Percentiles rank a stretch among this genome's conserved stretches.
These are phyloP conservation scores for Neurospora cerealis DNA, from an alignment of 495 filamentous ascomycete species.

Conservation along the genomic window DNA sequence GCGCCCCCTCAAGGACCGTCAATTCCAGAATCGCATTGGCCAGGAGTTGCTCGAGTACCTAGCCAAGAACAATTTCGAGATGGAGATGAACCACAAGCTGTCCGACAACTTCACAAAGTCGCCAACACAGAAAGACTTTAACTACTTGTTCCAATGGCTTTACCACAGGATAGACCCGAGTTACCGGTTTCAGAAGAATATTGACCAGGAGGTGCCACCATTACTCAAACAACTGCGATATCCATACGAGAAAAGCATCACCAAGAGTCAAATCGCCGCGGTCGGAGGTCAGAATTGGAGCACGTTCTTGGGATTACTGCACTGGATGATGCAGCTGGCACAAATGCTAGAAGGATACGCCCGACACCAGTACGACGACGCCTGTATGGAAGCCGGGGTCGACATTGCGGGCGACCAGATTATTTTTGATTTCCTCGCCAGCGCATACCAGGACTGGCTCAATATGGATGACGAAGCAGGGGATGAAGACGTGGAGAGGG, in stretches of 20 bases:
- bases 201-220: slow-evolving; percentile 86
- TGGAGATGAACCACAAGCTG: slow-evolving; percentile 90
- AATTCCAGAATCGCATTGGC: slow-evolving; percentile 70
- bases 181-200: slow-evolving; percentile 81
- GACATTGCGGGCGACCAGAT: slow-evolving; percentile 85
- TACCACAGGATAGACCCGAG: slow-evolving; percentile 90
- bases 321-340: slow-evolving; percentile 98
- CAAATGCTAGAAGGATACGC: slow-evolving; percentile 78
- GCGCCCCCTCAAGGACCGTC: slow-evolving; percentile 72
- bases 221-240: slow-evolving; percentile 89
- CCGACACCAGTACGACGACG: slow-evolving; percentile 71
- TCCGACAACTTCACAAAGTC: slow-evolving; percentile 78
- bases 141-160: slow-evolving; percentile 92
- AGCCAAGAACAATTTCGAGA: slow-evolving; percentile 83
- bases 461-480: slow-evolving; percentile 76
- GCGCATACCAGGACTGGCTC: slow-evolving; percentile 89
- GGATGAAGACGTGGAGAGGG: slow-evolving; percentile 66
- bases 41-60: slow-evolving; percentile 90
- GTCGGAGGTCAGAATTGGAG: slow-evolving; percentile 96
- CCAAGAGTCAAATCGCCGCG: slow-evolving; percentile 85
- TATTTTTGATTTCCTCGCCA: slow-evolving; percentile 80
- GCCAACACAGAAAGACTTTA: slow-evolving; percentile 98
- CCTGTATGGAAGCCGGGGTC: slow-evolving; percentile 71
- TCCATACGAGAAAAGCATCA: slow-evolving; percentile 86
- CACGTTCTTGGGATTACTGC: slow-evolving; percentile 82